These are phyloP conservation scores for Apiospora rasikravindrae DNA, from an alignment of 2,329 filamentous ascomycete genomes.

Conservation along the genomic window DNA sequence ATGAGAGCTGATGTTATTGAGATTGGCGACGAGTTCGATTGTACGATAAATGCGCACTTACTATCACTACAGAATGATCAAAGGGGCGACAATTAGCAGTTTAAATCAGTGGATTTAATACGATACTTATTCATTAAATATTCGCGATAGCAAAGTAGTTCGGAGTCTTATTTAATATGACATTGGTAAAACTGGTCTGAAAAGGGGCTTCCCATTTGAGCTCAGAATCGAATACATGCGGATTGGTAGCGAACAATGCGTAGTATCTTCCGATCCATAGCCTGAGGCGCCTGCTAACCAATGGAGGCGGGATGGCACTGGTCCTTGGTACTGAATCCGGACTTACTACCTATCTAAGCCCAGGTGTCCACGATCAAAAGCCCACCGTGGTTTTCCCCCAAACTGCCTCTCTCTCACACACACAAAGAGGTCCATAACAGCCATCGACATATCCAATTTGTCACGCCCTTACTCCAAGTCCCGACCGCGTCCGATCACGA, in stretches of 20 bases:
- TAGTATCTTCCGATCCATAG: not conserved
- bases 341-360: too few species aligned
- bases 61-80: not conserved
- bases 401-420: too few species aligned
- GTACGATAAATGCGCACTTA: not conserved
- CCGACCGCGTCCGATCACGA: not conserved
- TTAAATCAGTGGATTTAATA: not conserved
- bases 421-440: too few species aligned
- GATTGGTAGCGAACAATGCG: not conserved
- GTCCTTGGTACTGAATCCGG: too few species aligned
- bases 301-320: too few species aligned
- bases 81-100: not conserved
- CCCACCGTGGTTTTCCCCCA: too few species aligned
- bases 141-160: not conserved
- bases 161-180: not conserved
- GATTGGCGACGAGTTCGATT: not conserved
- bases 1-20: not conserved
- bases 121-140: not conserved
- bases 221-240: not conserved
- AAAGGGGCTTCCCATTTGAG: not conserved
- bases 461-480: not conserved
- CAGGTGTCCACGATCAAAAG: too few species aligned
- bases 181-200: not conserved
- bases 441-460: too few species aligned
- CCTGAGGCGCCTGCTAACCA: too few species aligned